Evolutionary conservation across 345 rosid genomes (phyloP).

Genomic region (Aquilaria malaccensis): DNA sequence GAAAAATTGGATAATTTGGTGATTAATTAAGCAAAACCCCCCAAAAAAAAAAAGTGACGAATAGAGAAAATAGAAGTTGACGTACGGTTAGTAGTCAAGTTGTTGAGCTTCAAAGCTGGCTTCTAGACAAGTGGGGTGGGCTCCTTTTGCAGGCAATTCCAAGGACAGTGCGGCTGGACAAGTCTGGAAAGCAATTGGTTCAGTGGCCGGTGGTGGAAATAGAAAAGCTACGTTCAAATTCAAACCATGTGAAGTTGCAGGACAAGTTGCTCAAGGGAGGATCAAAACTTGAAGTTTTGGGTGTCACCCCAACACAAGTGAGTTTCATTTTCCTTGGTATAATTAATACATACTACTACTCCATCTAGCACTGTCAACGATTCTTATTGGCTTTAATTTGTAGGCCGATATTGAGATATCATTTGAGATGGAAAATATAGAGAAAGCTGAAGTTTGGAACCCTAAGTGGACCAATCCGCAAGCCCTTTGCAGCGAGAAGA

Average conservation of each 20-base stretch:
- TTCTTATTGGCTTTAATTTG: background rate
- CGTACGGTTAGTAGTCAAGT: no score
- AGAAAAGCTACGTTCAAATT: constrained; percentile 26
- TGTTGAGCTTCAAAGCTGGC: no score
- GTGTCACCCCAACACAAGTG: constrained; percentile 52
- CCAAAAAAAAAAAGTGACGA: no score
- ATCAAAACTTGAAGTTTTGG: constrained; percentile 29
- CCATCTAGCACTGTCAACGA: background rate
- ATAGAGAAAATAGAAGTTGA: no score
- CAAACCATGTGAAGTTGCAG: constrained; percentile 14
- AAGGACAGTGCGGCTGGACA: constrained; percentile 41
- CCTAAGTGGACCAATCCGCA: constrained; percentile 50
- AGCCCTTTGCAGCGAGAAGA: constrained; percentile 36
- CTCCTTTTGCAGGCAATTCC: constrained; percentile 43
- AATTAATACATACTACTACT: background rate
- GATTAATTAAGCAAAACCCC: no score
- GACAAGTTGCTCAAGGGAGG: constrained; percentile 26
- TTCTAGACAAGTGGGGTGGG: background rate
- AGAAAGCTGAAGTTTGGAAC: constrained; percentile 46
- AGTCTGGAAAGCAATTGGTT: constrained; percentile 40
- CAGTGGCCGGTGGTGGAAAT: constrained; percentile 67
- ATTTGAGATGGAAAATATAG: constrained; percentile 33
- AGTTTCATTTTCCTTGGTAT: background rate
- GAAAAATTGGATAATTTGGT: no score
- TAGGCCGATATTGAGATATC: constrained; percentile 62